These are phyloP conservation scores for Citrus cavaleriei DNA, from an alignment of 345 rosid species.

Conservation along the genomic window DNA sequence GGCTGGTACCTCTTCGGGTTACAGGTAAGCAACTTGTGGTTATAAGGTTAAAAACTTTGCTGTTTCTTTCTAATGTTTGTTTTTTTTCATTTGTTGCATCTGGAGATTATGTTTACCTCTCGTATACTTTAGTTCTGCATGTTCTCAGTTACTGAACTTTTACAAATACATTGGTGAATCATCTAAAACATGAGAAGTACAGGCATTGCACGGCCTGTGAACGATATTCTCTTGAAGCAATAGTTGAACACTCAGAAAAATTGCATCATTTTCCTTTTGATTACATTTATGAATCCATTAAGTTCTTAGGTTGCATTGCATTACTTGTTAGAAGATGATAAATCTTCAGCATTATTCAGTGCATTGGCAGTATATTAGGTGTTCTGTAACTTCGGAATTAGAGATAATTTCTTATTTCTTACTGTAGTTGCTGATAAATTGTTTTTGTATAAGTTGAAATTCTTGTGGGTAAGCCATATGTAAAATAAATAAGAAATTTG, in stretches of 20 bases:
- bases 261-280: neutral
- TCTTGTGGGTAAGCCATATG: neutral
- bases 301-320: neutral
- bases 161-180: neutral
- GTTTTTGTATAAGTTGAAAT: neutral
- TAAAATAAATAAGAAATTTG: neutral
- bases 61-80: neutral
- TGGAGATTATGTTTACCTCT: neutral
- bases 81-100: neutral
- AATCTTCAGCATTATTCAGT: neutral
- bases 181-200: neutral
- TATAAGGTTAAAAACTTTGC: neutral
- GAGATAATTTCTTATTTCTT: neutral
- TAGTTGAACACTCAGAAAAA: neutral
- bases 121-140: neutral
- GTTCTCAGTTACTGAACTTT: neutral
- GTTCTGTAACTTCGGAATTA: neutral
- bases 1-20: constrained; percentile 87
- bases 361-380: neutral
- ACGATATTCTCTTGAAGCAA: neutral
- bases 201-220: neutral
- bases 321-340: neutral
- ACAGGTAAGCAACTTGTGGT: constrained; percentile 44
- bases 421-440: neutral
- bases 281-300: neutral